Evolutionary conservation across 2,329 filamentous ascomycete genomes (phyloP), one percentile per base, ranked within the genome.

Genomic region (Microdochium nivale): DNA sequence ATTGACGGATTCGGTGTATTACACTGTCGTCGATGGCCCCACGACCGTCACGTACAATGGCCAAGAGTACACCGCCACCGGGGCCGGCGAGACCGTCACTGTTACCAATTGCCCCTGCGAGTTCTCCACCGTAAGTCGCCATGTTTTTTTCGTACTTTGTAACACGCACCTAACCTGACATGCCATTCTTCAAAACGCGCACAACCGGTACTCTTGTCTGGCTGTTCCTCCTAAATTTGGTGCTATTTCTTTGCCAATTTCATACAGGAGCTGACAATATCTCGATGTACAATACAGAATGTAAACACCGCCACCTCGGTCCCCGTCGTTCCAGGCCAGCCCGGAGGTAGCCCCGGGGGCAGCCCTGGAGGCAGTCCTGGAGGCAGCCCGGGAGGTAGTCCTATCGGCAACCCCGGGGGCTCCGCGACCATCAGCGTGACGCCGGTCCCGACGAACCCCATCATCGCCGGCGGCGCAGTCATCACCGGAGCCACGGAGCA

Each of bases 91-190:
- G 59, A 76, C 75, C 51, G 66, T 82, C 56, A 81, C 76, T 60
- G 74, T 84, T 52, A 73, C 70, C 35, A 68, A 79, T 63, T 80
- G 77, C 66, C 75, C 76, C 53, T 79, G 76, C 70, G 78, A 76
- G 46, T 55, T 68, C 40, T 61, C 63, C 25, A 63, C 56, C 5
- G 63, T 66, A 58, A 52, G 62, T 56, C 44, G 44, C 48, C n/a
- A n/a, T 23, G 21, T 13, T 9, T 24, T 51, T 14, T 32, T 33
- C 16, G 21, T 23, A 25, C n/a, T 27, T 25, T 30, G 7, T 14
- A 14, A 33, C 8, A 9, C 30, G 30, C n/a, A n/a, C n/a, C n/a
- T n/a, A n/a, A n/a, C n/a, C n/a, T n/a, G n/a, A n/a, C n/a, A n/a
- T n/a, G n/a, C n/a, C n/a, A n/a, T n/a, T n/a, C n/a, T n/a, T n/a